phyloP scores from a whole-genome alignment of 2,329 filamentous ascomycete genomes.

The Berkeleyomyces rouxiae region DNA sequence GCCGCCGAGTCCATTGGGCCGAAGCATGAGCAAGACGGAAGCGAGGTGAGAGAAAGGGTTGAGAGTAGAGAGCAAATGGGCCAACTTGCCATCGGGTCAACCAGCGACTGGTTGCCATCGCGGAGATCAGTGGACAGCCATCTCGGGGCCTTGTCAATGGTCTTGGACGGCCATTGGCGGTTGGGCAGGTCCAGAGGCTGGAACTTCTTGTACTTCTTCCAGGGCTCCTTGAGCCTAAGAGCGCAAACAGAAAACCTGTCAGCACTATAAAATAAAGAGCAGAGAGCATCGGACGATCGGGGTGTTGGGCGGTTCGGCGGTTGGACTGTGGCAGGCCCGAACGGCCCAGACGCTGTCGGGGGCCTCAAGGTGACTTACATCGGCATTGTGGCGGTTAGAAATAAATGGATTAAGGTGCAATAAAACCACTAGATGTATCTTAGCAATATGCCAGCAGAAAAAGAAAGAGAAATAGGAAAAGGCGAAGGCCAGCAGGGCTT shows the following conservation, averaged over 20 bases:
- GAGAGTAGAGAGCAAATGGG: neutral
- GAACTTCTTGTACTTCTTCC: conserved; percentile 60
- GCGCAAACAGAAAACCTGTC: neutral
- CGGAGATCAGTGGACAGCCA: conserved; percentile 82
- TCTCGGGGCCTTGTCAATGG: conserved; percentile 66
- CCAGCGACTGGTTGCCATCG: conserved; percentile 87
- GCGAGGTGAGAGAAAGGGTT: neutral
- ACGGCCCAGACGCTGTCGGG: neutral
- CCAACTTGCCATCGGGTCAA: conserved; percentile 69
- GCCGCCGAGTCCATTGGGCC: neutral
- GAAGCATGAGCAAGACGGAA: neutral
- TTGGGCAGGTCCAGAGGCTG: conserved; percentile 41
- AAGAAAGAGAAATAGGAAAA: neutral
- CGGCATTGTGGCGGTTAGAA: conserved; percentile 6
- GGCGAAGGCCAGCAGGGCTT: neutral
- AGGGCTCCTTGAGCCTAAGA: conserved; percentile 55
- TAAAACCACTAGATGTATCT: neutral
- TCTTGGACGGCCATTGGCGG: conserved; percentile 71
- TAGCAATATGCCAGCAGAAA: neutral
- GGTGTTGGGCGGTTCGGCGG: too few relatives aligned
- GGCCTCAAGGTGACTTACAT: conserved; percentile 7
- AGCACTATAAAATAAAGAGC: neutral
- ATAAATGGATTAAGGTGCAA: neutral
- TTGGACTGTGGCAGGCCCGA: too few relatives aligned
- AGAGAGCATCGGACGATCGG: neutral